These are phyloP conservation scores for Stachybotrys echinatus DNA, from an alignment of 2,329 filamentous ascomycete genomes.

Conservation along the genomic window DNA sequence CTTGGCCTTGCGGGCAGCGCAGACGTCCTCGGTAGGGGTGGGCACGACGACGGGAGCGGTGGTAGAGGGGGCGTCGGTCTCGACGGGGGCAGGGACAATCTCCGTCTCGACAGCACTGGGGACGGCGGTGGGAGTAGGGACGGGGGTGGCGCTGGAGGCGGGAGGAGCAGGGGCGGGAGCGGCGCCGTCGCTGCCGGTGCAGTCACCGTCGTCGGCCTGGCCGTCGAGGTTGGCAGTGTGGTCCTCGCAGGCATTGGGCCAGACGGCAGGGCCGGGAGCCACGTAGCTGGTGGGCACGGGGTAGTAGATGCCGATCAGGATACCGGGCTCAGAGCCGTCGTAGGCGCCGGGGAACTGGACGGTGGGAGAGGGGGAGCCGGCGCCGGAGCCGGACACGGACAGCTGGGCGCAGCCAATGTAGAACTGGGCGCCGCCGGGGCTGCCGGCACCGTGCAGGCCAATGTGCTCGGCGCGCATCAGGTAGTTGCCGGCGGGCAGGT, in stretches of 20 bases:
- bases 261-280: constrained; percentile 24
- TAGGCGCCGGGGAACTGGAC: constrained; percentile 28
- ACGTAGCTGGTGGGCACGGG: constrained; percentile 24
- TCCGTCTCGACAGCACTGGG: constrained; percentile 3
- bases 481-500: constrained; percentile 23
- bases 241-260: constrained; percentile 28
- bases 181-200: constrained; percentile 17
- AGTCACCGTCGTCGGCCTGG: constrained; percentile 27
- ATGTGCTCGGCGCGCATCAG: constrained; percentile 31
- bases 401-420: constrained; percentile 31
- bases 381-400: constrained; percentile 23
- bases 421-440: constrained; percentile 27
- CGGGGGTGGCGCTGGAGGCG: constrained; percentile 2
- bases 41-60: constrained; percentile 5
- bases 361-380: constrained; percentile 16
- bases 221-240: constrained; percentile 29
- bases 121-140: constrained; percentile 9
- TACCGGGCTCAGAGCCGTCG: constrained; percentile 23
- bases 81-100: constrained; percentile 1
- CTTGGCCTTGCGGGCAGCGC: constrained; percentile 13
- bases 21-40: constrained; percentile 8
- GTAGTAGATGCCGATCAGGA: constrained; percentile 29
- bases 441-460: constrained; percentile 25
- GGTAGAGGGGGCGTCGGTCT: constrained; percentile 5
- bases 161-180: not conserved